These are phyloP conservation scores for Linnemannia elongata DNA, from an alignment of 192 early-diverging fungal species.

Conservation along the genomic window DNA sequence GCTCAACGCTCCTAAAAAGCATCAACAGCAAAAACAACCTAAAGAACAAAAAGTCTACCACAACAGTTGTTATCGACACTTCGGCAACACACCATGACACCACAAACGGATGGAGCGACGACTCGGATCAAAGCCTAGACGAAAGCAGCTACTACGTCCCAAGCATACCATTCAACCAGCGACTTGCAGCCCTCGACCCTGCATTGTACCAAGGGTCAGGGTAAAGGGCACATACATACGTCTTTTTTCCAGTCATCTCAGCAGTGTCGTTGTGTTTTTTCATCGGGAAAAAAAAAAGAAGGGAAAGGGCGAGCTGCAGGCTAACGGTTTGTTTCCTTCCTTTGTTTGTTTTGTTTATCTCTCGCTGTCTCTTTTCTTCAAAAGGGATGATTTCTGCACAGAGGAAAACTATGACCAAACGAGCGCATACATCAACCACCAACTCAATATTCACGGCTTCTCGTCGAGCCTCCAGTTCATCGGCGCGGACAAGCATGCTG, in stretches of 20 bases:
- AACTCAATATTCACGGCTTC: constrained; percentile 39
- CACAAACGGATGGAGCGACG: constrained; percentile 13
- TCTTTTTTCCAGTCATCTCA: not conserved
- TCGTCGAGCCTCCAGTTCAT: constrained; percentile 35
- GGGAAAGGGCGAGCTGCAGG: not conserved
- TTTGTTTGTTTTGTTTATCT: not conserved
- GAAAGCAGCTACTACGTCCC: constrained; percentile 46
- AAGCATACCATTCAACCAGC: constrained; percentile 30
- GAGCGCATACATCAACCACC: constrained; percentile 47
- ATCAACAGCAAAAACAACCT: not conserved
- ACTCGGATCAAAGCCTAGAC: constrained; percentile 35
- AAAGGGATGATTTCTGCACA: constrained; percentile 43
- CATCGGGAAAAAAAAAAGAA: too few relatives aligned
- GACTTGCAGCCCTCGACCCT: constrained; percentile 33
- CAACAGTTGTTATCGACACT: not conserved
- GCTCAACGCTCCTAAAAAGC: not conserved
- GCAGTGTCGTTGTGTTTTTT: not conserved
- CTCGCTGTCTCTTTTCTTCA: not conserved
- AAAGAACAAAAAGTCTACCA: not conserved
- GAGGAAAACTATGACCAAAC: constrained; percentile 54
- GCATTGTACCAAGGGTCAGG: constrained; percentile 49
- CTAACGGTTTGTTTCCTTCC: not conserved
- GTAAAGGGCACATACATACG: constrained; percentile 20
- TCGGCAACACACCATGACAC: not conserved
- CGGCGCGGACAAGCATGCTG: constrained; percentile 28